phyloP scores from a whole-genome alignment of 169 alveolate species.

The Nephromyces sp. region DNA sequence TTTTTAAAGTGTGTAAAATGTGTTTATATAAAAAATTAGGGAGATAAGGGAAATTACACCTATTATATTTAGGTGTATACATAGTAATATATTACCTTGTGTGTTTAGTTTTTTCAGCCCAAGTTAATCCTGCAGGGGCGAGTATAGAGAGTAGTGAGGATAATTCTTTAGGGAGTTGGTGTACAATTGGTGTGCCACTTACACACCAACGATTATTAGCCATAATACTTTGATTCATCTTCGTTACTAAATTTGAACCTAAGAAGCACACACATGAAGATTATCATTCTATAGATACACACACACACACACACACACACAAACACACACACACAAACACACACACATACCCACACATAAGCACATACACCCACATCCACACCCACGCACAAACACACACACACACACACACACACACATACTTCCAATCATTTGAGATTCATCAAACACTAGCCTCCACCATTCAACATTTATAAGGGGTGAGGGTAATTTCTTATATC shows the following conservation, averaged over 20 bases:
- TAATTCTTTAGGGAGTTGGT: slow-evolving; percentile 41
- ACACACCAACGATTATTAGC: slow-evolving; percentile 45
- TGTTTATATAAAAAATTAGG: too few relatives aligned
- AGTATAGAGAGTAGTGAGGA: slow-evolving; percentile 38
- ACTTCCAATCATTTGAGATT: slow-evolving; percentile 57
- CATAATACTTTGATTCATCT: slow-evolving; percentile 8
- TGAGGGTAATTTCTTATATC: slow-evolving; percentile 38
- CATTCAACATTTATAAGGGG: slow-evolving; percentile 37
- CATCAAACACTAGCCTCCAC: slow-evolving; percentile 54
- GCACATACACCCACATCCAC: too few relatives aligned
- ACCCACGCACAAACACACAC: too few relatives aligned
- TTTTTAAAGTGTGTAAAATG: too few relatives aligned
- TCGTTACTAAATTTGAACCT: slow-evolving; percentile 29
- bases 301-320: too few relatives aligned
- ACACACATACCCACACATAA: too few relatives aligned
- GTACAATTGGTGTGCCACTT: slow-evolving; percentile 47
- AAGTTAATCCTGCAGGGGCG: not conserved
- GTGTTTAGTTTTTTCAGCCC: not conserved
- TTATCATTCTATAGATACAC: not conserved
- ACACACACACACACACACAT: not conserved
- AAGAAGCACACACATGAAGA: not conserved
- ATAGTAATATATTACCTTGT: not conserved
- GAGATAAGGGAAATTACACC: too few relatives aligned
- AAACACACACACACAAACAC: too few relatives aligned
- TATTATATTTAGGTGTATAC: too few relatives aligned